These are phyloP conservation scores for Zasmidium cellare DNA, from an alignment of 2,329 filamentous ascomycete genomes.

Conservation along the genomic window DNA sequence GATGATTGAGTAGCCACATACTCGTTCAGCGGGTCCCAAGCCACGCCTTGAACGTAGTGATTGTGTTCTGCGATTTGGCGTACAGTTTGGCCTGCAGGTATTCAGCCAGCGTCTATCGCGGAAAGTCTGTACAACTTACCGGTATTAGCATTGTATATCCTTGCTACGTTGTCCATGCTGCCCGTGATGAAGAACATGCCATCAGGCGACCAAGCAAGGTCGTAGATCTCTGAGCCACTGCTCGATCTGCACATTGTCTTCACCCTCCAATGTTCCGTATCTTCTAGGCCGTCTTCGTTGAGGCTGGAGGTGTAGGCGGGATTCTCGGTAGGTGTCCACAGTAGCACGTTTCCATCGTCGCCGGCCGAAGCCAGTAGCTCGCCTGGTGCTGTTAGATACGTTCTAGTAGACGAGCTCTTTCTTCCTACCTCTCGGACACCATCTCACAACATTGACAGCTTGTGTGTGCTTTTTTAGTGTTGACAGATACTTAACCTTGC, in stretches of 20 bases:
- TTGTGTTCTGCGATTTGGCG: slow-evolving; percentile 96
- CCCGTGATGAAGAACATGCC: slow-evolving; percentile 94
- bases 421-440: slow-evolving; percentile 79
- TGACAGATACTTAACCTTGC: slow-evolving; percentile 87
- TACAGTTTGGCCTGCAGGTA: slow-evolving; percentile 61
- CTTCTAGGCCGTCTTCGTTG: slow-evolving; percentile 81
- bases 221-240: slow-evolving; percentile 88
- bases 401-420: background rate
- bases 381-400: slow-evolving; percentile 53
- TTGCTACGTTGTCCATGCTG: slow-evolving; percentile 97
- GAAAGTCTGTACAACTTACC: slow-evolving; percentile 51
- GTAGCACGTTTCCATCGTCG: slow-evolving; percentile 93
- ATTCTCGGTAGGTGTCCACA: slow-evolving; percentile 88
- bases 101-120: slow-evolving; percentile 23
- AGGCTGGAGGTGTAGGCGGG: slow-evolving; percentile 64
- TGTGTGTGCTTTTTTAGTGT: slow-evolving; percentile 93
- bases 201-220: slow-evolving; percentile 98
- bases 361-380: slow-evolving; percentile 93
- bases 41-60: slow-evolving; percentile 96
- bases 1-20: slow-evolving; percentile 98
- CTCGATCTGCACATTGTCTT: slow-evolving; percentile 98
- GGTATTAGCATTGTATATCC: slow-evolving; percentile 92
- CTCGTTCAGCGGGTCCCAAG: slow-evolving; percentile 97
- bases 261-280: slow-evolving; percentile 94
- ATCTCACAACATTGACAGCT: slow-evolving; percentile 96